A percentile compares a stretch with the other conserved stretches of the same genome.
phyloP scores from a whole-genome alignment of 73 alveolate species.

The Tetrahymena malaccensis region DNA sequence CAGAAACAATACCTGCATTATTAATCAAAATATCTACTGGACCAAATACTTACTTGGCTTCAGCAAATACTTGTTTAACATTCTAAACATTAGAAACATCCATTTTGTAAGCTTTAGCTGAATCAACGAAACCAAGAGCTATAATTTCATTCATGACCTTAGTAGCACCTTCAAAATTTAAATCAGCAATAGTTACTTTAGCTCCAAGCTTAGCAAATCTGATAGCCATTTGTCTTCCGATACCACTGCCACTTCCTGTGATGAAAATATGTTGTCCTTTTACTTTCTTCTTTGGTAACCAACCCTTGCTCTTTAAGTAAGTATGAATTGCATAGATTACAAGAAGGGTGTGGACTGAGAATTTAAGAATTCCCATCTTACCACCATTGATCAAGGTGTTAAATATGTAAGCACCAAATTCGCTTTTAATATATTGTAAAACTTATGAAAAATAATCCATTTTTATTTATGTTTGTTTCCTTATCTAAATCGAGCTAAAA shows the following conservation, averaged over 20 bases:
- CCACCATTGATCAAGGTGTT: not conserved
- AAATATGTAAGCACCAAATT: not conserved
- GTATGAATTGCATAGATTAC: constrained; percentile 2
- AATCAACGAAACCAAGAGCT: not conserved
- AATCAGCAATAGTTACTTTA: constrained; percentile 58
- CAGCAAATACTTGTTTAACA: constrained; percentile 37
- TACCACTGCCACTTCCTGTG: constrained; percentile 81
- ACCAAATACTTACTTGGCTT: constrained; percentile 41
- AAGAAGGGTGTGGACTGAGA: not conserved
- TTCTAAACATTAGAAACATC: constrained; percentile 57
- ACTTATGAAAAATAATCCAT: not conserved
- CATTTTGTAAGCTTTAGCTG: constrained; percentile 46
- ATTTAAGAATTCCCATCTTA: not conserved
- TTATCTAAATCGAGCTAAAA: not conserved
- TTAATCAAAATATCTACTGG: constrained; percentile 62
- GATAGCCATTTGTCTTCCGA: constrained; percentile 62
- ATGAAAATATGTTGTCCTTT: constrained; percentile 62
- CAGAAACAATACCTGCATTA: constrained; percentile 83
- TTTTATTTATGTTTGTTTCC: not conserved
- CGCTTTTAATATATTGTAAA: not conserved
- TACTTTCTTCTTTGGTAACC: constrained; percentile 58
- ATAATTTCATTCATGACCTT: constrained; percentile 40
- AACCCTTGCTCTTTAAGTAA: constrained; percentile 31
- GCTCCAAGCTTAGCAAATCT: constrained; percentile 55
- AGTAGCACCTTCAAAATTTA: constrained; percentile 49